These are phyloP conservation scores for Erodium maritimum DNA, from an alignment of 345 rosid species.

Conservation along the genomic window DNA sequence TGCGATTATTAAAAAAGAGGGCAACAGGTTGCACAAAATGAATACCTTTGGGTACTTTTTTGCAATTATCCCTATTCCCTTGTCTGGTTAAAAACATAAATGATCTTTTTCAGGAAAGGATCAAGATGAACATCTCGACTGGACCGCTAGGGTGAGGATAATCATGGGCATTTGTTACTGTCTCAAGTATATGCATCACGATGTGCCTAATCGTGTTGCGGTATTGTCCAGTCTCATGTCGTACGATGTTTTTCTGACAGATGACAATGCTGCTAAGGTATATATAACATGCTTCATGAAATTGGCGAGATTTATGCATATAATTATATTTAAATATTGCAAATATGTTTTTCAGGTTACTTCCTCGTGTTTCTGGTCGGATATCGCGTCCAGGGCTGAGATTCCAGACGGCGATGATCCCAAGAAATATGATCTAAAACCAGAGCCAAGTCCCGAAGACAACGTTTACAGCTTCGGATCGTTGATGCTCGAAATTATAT, in stretches of 20 bases:
- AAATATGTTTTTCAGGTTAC: slow-evolving; percentile 73
- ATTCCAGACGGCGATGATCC: slow-evolving; percentile 21
- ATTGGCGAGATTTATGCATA: slow-evolving; percentile 48
- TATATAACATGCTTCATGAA: slow-evolving; percentile 55
- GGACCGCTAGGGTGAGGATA: slow-evolving; percentile 71
- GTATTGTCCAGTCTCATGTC: slow-evolving; percentile 39
- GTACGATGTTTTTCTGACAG: slow-evolving; percentile 45
- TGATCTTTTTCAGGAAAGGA: slow-evolving; percentile 55
- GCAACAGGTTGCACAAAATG: too few species aligned
- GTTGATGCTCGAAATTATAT: slow-evolving; percentile 68
- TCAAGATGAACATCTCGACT: slow-evolving; percentile 80
- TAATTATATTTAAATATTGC: too few species aligned
- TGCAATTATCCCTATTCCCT: too few species aligned
- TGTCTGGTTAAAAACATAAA: too few species aligned
- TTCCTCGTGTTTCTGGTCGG: slow-evolving; percentile 32
- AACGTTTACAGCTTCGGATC: slow-evolving; percentile 66
- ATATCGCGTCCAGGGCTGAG: slow-evolving; percentile 16
- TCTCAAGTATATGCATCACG: slow-evolving; percentile 82
- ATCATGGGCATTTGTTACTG: slow-evolving; percentile 88
- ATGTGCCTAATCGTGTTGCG: slow-evolving; percentile 55
- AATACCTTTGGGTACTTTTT: too few species aligned
- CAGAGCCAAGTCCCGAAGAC: slow-evolving; percentile 39
- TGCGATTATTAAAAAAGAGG: too few species aligned
- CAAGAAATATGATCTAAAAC: slow-evolving; percentile 35
- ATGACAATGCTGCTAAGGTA: slow-evolving; percentile 96